Base-by-base conservation (phyloP, 2,329 filamentous ascomycete species). In the Cercospora sp. region DNA sequence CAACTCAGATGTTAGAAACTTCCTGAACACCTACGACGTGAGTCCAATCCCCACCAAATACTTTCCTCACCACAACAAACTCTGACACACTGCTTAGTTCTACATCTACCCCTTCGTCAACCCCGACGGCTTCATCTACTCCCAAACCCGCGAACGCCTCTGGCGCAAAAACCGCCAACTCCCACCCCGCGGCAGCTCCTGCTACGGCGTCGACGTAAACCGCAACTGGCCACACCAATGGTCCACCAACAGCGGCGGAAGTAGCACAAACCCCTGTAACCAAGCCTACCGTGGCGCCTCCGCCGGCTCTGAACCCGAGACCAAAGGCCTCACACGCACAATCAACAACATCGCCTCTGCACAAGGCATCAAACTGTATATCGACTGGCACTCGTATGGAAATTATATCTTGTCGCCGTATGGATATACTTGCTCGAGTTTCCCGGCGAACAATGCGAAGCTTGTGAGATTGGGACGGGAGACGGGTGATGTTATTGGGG, bases 71-170 rank as follows among this genome's bases (percentile, higher is more conserved):
- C n/a, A n/a, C n/a, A n/a, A n/a, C n/a, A n/a, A n/a, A n/a, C n/a
- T n/a, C n/a, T n/a, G n/a, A n/a, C n/a, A n/a, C n/a, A n/a, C n/a
- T n/a, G n/a, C n/a, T n/a, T n/a, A n/a, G n/a, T n/a, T 89, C 71
- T 90, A 89, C 76, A 83, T 91, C 71, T 83, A 89, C 68, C 87
- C 87, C 3, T 79, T 89, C 26, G 86, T 87, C 16, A 89, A 90
- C 74, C 86, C 87, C 0, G 87, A 89, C 65, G 86, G 87, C 30
- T 89, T 89, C 74, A 79, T 85, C 39, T 88, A 85, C 77, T 84
- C 84, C 0, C 86, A 89, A 74, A 85, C 81, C 1, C 81, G 73
- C 12, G 79, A 88, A 74, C 84, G 87, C 12, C 74, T 89, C 63
- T 90, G 87, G 87, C 86, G 87, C 70, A 89, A 89, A 79, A 88